Evolutionary conservation across 345 rosid genomes (phyloP).

Genomic region (Alliaria petiolata): DNA sequence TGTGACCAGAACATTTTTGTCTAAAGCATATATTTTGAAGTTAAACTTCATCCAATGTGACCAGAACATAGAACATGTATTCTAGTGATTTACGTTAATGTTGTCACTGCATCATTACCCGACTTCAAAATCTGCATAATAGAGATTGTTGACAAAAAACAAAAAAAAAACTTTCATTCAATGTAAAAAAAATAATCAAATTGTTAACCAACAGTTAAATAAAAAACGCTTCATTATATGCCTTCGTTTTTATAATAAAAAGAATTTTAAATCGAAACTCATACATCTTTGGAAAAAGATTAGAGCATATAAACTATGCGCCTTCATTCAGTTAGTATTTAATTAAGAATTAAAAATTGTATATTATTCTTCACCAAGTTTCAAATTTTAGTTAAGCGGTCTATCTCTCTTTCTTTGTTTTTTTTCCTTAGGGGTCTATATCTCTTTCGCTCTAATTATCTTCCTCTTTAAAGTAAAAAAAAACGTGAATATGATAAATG

Average conservation of each 20-base stretch:
- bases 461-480: slow-evolving; percentile 18
- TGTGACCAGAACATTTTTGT: no score
- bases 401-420: not conserved
- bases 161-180: not conserved
- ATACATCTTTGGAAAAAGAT: no score
- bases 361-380: not conserved
- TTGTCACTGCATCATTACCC: no score
- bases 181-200: not conserved
- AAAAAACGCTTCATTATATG: no score
- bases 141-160: no score
- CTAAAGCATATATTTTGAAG: not conserved
- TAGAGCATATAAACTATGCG: not conserved
- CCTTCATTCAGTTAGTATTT: no score
- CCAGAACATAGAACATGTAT: no score
- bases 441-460: slow-evolving; percentile 4
- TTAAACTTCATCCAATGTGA: not conserved
- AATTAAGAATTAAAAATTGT: no score
- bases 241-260: no score
- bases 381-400: slow-evolving; percentile 12
- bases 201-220: not conserved
- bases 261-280: no score
- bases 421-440: not conserved
- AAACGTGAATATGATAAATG: not conserved
- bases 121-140: no score
- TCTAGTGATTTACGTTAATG: no score